Conservation (phyloP, 257 asterid species). For the Solanum bulbocastanum region DNA sequence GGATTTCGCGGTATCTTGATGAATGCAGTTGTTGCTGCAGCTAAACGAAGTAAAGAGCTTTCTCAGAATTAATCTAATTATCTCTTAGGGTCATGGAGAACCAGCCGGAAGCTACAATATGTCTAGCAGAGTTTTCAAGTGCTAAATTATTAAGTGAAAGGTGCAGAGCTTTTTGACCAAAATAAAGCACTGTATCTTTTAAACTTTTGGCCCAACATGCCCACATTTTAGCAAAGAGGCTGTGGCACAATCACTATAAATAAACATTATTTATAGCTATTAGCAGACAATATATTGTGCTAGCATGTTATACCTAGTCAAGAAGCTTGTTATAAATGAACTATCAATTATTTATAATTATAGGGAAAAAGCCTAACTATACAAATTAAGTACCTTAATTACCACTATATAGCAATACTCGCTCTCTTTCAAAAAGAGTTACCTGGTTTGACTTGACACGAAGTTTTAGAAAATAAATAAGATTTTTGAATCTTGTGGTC, state of each 20-base stretch:
- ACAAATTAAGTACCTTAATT: too few species aligned
- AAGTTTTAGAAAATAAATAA: too few species aligned
- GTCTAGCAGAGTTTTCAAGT: not conserved
- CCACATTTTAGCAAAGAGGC: not conserved
- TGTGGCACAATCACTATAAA: not conserved
- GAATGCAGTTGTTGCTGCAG: slow-evolving; percentile 95
- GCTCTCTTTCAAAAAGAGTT: accelerated
- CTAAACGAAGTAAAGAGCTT: slow-evolving; percentile 71
- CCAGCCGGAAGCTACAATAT: not conserved
- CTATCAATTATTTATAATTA: not conserved
- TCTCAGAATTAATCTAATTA: slow-evolving; percentile 29
- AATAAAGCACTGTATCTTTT: not conserved
- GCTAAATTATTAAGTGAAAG: not conserved
- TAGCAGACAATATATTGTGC: not conserved
- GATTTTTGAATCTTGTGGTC: too few species aligned
- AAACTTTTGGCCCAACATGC: not conserved
- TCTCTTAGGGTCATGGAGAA: not conserved
- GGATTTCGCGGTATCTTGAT: slow-evolving; percentile 82
- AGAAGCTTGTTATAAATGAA: not conserved
- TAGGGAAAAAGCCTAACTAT: too few species aligned
- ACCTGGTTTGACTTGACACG: too few species aligned
- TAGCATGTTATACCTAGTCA: not conserved
- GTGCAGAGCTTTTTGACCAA: not conserved
- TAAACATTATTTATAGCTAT: not conserved
- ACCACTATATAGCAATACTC: too few species aligned